These are phyloP conservation scores for Metroxylon sagu DNA, from an alignment of 176 grass and related monocot species.

Conservation along the genomic window DNA sequence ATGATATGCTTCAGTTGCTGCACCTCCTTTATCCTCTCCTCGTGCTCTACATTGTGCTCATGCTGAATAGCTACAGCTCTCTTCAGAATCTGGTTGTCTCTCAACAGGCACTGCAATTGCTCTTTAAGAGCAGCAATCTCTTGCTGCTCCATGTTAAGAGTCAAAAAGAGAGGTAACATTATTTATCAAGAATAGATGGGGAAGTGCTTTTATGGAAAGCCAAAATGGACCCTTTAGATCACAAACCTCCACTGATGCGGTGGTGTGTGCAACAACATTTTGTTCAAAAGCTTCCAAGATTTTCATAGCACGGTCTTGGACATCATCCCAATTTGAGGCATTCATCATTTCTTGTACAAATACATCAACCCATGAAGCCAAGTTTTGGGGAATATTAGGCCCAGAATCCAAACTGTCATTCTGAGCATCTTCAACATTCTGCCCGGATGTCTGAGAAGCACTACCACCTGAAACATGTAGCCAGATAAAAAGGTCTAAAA, in stretches of 20 bases:
- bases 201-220: neutral
- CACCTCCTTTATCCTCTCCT: conserved; percentile 10
- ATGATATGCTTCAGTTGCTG: conserved; percentile 15
- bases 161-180: neutral
- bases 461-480: neutral
- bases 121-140: conserved; percentile 4
- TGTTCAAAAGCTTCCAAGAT: conserved; percentile 22
- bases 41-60: conserved; percentile 4
- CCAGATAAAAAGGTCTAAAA: neutral
- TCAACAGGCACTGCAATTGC: conserved; percentile 9
- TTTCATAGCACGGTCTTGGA: conserved; percentile 15
- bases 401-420: neutral
- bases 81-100: conserved; percentile 17
- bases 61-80: conserved; percentile 15
- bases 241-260: conserved; percentile 10
- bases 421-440: conserved; percentile 1
- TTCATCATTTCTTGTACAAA: conserved; percentile 29
- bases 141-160: neutral
- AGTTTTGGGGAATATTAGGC: neutral
- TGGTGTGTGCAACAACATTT: neutral
- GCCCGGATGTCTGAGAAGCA: conserved; percentile 4
- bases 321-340: conserved; percentile 22
- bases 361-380: conserved; percentile 18
- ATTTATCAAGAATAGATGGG: neutral
- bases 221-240: neutral